Percentiles rank a stretch among this genome's conserved stretches.
These are phyloP conservation scores for Termitomyces sp. DNA, from an alignment of 768 basidiomycete species.

Conservation along the genomic window DNA sequence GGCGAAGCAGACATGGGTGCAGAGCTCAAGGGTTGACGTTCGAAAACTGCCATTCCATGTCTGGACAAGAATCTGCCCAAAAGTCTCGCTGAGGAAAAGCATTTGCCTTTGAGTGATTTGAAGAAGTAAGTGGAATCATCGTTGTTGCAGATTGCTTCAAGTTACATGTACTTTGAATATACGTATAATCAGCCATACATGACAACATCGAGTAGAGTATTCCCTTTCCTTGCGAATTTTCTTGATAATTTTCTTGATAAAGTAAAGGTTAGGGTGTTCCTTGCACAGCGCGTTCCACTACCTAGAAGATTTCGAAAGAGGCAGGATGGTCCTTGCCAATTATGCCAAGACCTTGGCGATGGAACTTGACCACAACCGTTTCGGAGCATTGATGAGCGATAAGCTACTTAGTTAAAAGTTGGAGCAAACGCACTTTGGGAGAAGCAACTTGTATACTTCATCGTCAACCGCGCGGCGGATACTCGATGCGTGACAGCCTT, in stretches of 20 bases:
- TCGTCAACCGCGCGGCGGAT: conserved; percentile 16
- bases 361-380: conserved; percentile 12
- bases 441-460: conserved; percentile 17
- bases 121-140: neutral
- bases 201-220: no score
- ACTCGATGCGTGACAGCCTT: conserved; percentile 11
- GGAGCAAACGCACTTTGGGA: conserved; percentile 7
- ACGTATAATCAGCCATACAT: neutral
- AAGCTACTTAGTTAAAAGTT: neutral
- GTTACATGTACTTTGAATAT: neutral
- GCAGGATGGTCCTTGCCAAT: conserved; percentile 9
- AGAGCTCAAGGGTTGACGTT: neutral
- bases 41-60: neutral
- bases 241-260: conserved; percentile 24
- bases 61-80: neutral
- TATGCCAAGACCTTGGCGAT: conserved; percentile 10
- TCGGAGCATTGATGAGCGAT: conserved; percentile 2
- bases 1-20: neutral
- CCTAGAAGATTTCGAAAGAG: conserved; percentile 13
- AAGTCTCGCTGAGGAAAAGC: neutral
- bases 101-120: neutral
- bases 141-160: no score
- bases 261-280: conserved; percentile 22
- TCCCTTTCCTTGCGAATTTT: conserved; percentile 18
- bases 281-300: conserved; percentile 20